These are phyloP conservation scores for Pisolithus tinctorius DNA, from an alignment of 768 basidiomycete species.

Conservation along the genomic window DNA sequence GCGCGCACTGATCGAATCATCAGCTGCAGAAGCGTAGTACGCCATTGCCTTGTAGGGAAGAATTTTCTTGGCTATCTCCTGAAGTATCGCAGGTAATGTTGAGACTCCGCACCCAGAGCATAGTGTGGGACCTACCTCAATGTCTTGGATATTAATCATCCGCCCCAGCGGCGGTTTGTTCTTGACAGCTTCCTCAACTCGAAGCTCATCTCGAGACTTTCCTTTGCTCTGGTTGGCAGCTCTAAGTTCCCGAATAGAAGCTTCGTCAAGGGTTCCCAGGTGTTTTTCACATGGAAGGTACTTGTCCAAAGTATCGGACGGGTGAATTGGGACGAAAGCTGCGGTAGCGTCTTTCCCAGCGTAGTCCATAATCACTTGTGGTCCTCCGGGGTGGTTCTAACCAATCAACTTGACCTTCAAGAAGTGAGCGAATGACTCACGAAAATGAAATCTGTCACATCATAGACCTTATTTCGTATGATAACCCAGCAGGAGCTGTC, in stretches of 20 bases:
- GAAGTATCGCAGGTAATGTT: not conserved
- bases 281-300: constrained; percentile 65
- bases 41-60: constrained; percentile 72
- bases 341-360: constrained; percentile 81
- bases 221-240: constrained; percentile 32
- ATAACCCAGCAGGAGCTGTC: constrained; percentile 82
- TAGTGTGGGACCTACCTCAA: constrained; percentile 52
- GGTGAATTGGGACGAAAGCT: constrained; percentile 78
- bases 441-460: constrained; percentile 73
- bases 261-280: constrained; percentile 55
- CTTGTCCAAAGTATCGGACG: constrained; percentile 71
- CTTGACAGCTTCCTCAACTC: constrained; percentile 55
- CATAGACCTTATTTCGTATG: constrained; percentile 74
- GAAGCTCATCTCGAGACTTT: constrained; percentile 64
- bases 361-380: constrained; percentile 74
- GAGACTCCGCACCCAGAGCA: not conserved
- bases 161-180: constrained; percentile 59
- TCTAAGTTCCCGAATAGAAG: constrained; percentile 34
- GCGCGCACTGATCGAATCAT: constrained; percentile 74
- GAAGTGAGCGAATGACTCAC: constrained; percentile 28
- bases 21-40: constrained; percentile 82
- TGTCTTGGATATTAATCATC: constrained; percentile 72
- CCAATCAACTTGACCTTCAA: not conserved
- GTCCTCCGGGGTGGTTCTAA: constrained; percentile 77
- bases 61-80: constrained; percentile 67